phyloP scores from a whole-genome alignment of 768 basidiomycete species.

The Amyloporia xantha region DNA sequence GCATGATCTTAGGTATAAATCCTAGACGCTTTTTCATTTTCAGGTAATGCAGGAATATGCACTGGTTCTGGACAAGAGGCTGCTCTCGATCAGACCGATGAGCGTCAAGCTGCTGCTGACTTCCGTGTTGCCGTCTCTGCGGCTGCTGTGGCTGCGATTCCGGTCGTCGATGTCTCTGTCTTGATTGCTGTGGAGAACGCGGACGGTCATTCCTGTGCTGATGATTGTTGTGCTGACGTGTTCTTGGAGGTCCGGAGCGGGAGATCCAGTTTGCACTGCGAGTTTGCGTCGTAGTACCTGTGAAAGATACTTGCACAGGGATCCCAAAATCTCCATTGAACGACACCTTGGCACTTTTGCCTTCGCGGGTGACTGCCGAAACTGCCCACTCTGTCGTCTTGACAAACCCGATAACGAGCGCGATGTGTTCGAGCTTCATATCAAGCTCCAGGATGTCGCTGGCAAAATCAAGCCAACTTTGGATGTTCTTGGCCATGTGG shows the following conservation, averaged over 20 bases:
- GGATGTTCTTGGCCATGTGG: background rate
- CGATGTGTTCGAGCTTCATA: background rate
- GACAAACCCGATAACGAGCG: slow-evolving; percentile 7
- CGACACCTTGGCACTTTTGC: background rate
- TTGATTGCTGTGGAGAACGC: background rate
- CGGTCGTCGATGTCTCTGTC: no score
- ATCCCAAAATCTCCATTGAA: background rate
- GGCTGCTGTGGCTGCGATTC: background rate
- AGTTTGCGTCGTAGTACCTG: background rate
- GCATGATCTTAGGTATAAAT: background rate
- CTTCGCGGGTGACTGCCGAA: slow-evolving; percentile 4
- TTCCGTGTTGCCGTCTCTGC: background rate
- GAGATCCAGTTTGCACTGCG: background rate
- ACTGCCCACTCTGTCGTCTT: slow-evolving; percentile 11
- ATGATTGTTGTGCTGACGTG: background rate
- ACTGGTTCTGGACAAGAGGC: slow-evolving; percentile 3
- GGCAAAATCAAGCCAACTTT: background rate
- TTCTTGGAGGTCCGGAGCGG: background rate
- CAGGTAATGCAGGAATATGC: slow-evolving; percentile 9
- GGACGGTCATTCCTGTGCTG: background rate
- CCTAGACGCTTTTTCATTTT: slow-evolving; percentile 6
- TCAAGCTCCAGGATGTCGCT: background rate
- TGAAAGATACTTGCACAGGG: background rate
- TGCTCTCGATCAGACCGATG: background rate
- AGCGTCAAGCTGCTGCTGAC: background rate